Base-by-base conservation (phyloP, 2,329 filamentous ascomycete species). In the Pestalotiopsis fici region DNA sequence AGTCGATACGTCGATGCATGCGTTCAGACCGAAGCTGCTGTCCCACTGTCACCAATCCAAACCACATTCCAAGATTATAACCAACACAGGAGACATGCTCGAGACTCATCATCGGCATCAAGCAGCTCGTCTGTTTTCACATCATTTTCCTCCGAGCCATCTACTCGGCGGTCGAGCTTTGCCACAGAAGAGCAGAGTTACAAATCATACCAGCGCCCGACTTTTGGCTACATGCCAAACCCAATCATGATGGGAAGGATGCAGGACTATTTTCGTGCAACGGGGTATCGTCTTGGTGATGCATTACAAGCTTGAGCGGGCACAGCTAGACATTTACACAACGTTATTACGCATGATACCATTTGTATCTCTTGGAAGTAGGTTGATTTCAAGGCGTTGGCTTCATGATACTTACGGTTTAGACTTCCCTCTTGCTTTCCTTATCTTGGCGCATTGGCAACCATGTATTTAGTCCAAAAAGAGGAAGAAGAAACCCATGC, bases 181-280 rank as follows among this genome's bases (percentile, higher is more conserved):
- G 70, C 23, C n/a, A 50, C 43, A 7, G 61, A 65, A 25, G 64
- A 66, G 50, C 23, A 47, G 37, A 56, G 27, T 31, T 21, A 55
- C 6, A 60, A 68, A 25, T 25, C 59, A 21, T 50, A 55, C 27
- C 28, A 21, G 47, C 35, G 39, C n/a, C 56, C 55, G 31, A 21
- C 28, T 23, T 56, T 18, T 35, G n/a, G 31, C 4, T 27, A 55
- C 13, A 35, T 28, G 13, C 21, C 25, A 56, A 77, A 77, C 63
- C 75, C 75, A 5, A 64, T 77, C 31, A 66, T 70, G 11, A 77
- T 77, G 75, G 75, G 75, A 21, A 70, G 75, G 61, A 77, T 77
- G 75, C 74, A 76, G 68, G 75, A 75, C 13, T 77, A 77, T 54
- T 77, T 77, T 60, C 71, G 75, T 23, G 74, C 73, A 6, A 64